phyloP scores from a whole-genome alignment of 2,329 filamentous ascomycete genomes.

The Metarhizium robertsii region DNA sequence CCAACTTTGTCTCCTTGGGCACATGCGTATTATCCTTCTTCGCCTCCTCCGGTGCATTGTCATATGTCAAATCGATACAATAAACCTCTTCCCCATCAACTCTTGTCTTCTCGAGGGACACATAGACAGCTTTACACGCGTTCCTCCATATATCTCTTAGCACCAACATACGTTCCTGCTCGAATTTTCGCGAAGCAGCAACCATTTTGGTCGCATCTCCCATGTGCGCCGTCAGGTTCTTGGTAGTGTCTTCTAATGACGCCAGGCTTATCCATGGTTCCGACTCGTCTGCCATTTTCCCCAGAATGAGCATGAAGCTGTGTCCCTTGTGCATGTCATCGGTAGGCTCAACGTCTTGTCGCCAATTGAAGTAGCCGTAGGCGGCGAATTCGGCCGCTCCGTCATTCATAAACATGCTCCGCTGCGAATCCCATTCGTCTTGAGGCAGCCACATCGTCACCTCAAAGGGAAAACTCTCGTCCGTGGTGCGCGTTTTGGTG shows the following conservation, averaged over 20 bases:
- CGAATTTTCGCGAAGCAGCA: background rate
- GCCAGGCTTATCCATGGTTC: slow-evolving; percentile 3
- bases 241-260: background rate
- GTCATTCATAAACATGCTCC: slow-evolving; percentile 4
- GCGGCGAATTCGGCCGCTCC: slow-evolving; percentile 4
- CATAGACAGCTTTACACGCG: background rate
- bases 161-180: background rate
- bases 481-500: background rate
- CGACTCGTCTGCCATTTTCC: background rate
- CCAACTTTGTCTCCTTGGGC: background rate
- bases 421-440: slow-evolving; percentile 5
- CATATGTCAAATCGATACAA: slow-evolving; percentile 4
- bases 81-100: slow-evolving; percentile 1
- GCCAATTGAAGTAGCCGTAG: background rate
- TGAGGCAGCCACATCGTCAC: background rate
- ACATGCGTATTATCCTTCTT: background rate
- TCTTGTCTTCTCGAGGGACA: slow-evolving; percentile 1
- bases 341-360: background rate
- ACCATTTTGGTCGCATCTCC: background rate
- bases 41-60: background rate
- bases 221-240: background rate
- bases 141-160: slow-evolving; percentile 1
- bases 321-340: background rate
- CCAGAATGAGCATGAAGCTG: slow-evolving; percentile 3
- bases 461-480: slow-evolving; percentile 5